phyloP scores from a whole-genome alignment of 1,139 yeast species.

The Kodamaea arcana region DNA sequence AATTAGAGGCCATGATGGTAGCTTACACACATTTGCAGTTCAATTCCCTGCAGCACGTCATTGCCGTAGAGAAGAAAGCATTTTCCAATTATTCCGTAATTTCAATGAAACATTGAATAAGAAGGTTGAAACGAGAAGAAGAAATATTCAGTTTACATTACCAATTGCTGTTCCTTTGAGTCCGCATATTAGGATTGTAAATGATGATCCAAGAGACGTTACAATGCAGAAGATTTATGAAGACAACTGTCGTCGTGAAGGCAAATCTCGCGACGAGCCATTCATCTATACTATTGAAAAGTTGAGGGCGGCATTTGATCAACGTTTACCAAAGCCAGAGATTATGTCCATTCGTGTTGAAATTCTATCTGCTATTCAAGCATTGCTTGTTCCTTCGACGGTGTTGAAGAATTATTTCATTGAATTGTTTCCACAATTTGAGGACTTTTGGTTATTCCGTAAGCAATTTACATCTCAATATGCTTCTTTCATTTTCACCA shows the following conservation, averaged over 20 bases:
- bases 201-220: conserved; percentile 72
- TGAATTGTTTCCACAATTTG: conserved; percentile 68
- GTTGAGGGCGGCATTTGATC: conserved; percentile 89
- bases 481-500: conserved; percentile 90
- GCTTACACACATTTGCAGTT: conserved; percentile 86
- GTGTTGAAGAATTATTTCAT: conserved; percentile 68
- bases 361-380: conserved; percentile 83
- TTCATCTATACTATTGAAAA: conserved; percentile 82
- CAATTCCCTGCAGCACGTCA: conserved; percentile 98
- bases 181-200: conserved; percentile 89
- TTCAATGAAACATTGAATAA: conserved; percentile 77
- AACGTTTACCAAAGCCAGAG: conserved; percentile 89
- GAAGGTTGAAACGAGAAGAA: conserved; percentile 82
- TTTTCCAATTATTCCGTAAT: conserved; percentile 85
- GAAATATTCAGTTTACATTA: conserved; percentile 79
- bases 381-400: conserved; percentile 80
- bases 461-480: conserved; percentile 94
- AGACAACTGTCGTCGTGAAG: conserved; percentile 70
- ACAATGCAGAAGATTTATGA: conserved; percentile 89
- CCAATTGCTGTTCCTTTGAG: conserved; percentile 94
- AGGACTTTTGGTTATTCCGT: conserved; percentile 95
- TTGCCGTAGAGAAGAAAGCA: conserved; percentile 92
- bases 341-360: conserved; percentile 85
- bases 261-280: conserved; percentile 84
- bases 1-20: conserved; percentile 92